Base-by-base conservation (phyloP, 805 yeast genomes). In the Ogataea ramenticola region DNA sequence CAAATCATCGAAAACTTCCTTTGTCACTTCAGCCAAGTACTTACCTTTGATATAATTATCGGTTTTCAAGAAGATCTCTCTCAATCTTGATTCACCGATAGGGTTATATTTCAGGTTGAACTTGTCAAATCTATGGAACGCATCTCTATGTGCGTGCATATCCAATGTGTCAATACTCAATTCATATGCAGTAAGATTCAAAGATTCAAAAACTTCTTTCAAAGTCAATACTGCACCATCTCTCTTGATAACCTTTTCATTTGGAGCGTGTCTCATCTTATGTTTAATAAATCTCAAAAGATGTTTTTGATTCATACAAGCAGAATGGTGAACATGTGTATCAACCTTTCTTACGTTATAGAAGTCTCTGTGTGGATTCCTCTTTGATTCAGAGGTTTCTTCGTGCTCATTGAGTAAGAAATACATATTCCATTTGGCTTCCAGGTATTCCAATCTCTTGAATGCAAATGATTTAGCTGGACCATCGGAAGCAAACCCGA, bases 231-330 rank as follows among this genome's bases (percentile, higher is more conserved):
- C 77, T 60, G 86, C 80, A 17, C 91, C 95, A 67, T 93, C 99
- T 69, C 99, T 83, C 65, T 76, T 82, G 41, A 95, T 93, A 14
- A 93, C 99, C 49, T 85, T 82, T 61, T 95, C 96, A 52, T 87
- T 76, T 2, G 95, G 90, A 39, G 71, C 68, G 47, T 87, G 86
- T 67, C 91, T 88, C 66, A 93, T 80, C 67, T 93, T 93, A 61
- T 89, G 87, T 66, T 93, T 93, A 64, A 93, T 93, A 63, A 87
- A 93, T 56, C 99, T 82, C 51, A 93, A 71, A 55, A 93, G 69
- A 67, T 93, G 99, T 65, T 93, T 93, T 67, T 93, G 99, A 58
- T 95, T 95, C 98, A 95, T 95, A 64, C 97, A 90, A 11, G 99
- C 99, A 10, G 96, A 86, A 62, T 95, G 99, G 62, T 93, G 99